Evolutionary conservation across 345 rosid genomes (phyloP).

Genomic region (Hibiscus syriacus): DNA sequence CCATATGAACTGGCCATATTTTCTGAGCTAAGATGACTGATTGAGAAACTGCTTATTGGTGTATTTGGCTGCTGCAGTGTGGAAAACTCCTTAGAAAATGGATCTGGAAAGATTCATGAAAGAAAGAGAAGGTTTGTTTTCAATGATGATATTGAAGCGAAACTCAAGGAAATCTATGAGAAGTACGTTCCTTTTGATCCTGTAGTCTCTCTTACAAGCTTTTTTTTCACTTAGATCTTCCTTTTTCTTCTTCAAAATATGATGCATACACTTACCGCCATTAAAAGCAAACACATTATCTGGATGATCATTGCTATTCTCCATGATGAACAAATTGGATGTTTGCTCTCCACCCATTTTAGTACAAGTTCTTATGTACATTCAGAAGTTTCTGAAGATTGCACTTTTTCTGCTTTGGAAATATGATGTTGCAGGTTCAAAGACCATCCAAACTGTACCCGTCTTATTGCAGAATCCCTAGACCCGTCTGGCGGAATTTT

Average conservation of each 20-base stretch:
- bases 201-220: neutral
- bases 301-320: neutral
- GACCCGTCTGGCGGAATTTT: slow-evolving; percentile 65
- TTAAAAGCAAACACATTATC: slow-evolving; percentile 1
- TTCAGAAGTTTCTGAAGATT: slow-evolving; percentile 12
- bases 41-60: neutral
- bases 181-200: slow-evolving; percentile 39
- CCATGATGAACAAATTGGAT: neutral
- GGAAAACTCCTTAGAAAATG: slow-evolving; percentile 28
- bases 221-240: neutral
- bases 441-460: slow-evolving; percentile 49
- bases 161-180: slow-evolving; percentile 60
- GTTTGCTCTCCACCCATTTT: slow-evolving; percentile 3
- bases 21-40: neutral
- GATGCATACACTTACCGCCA: neutral
- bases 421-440: slow-evolving; percentile 49
- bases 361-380: neutral
- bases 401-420: slow-evolving; percentile 18
- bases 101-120: slow-evolving; percentile 30
- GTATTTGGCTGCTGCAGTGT: slow-evolving; percentile 36
- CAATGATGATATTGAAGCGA: slow-evolving; percentile 46
- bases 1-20: neutral
- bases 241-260: neutral
- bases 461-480: slow-evolving; percentile 57
- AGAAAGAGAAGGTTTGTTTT: slow-evolving; percentile 61